phyloP scores from a whole-genome alignment of 768 basidiomycete species.

The Xanthoconium purpureum region DNA sequence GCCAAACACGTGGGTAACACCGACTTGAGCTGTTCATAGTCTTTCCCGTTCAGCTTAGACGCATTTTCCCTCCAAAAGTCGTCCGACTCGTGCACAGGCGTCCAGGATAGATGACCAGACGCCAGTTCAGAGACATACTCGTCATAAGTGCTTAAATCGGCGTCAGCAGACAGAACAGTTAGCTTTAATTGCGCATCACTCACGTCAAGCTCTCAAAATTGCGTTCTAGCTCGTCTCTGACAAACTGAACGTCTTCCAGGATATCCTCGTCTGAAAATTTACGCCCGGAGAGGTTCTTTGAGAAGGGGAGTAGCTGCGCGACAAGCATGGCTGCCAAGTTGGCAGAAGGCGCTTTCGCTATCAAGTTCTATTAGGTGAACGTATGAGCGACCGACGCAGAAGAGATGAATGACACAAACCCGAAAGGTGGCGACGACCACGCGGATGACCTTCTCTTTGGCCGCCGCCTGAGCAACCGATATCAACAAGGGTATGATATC shows the following conservation, averaged over 20 bases:
- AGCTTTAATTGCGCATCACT: conserved; percentile 22
- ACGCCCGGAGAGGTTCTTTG: conserved; percentile 74
- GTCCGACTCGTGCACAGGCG: conserved; percentile 93
- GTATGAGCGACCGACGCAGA: conserved; percentile 4
- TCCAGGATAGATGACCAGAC: conserved; percentile 92
- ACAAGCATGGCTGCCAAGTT: conserved; percentile 94
- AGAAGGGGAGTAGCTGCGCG: conserved; percentile 79
- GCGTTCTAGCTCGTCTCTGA: conserved; percentile 79
- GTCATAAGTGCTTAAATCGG: conserved; percentile 75
- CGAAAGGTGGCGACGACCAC: conserved; percentile 90
- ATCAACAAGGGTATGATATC: conserved; percentile 85
- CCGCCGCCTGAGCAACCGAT: conserved; percentile 80
- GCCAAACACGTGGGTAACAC: neutral
- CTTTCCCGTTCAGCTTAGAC: conserved; percentile 76
- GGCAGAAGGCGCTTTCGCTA: conserved; percentile 81
- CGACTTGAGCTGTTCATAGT: conserved; percentile 83
- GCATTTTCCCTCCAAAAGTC: conserved; percentile 99
- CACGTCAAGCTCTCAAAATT: conserved; percentile 91
- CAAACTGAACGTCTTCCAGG: conserved; percentile 84
- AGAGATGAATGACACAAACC: conserved; percentile 38
- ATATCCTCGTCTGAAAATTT: conserved; percentile 98
- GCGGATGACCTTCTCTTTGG: conserved; percentile 96
- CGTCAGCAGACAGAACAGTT: conserved; percentile 1
- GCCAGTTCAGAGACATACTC: conserved; percentile 90
- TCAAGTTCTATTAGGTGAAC: conserved; percentile 62